Percentiles rank a stretch among this genome's conserved stretches.
Conservation (phyloP, 768 basidiomycete genomes). For the Cystofilobasidium macerans region DNA sequence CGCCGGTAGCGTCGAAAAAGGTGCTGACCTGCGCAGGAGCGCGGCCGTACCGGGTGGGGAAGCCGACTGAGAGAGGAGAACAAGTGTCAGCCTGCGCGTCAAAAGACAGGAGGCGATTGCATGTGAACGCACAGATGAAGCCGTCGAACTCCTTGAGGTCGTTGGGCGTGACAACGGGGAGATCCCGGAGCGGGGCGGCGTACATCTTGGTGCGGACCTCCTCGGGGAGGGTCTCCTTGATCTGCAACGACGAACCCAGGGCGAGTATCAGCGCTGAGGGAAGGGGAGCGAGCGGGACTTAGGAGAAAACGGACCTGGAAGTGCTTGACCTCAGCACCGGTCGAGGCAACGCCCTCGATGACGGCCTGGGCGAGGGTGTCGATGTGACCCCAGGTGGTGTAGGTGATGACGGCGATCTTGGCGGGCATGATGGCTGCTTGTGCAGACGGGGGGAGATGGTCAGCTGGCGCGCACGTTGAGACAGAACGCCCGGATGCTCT, state of each 20-base stretch:
- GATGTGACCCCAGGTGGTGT: slow-evolving; percentile 21
- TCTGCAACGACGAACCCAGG: no score
- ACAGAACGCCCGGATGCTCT: no score
- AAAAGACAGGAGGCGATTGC: not conserved
- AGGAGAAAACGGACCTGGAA: no score
- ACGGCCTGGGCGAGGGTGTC: slow-evolving; percentile 12
- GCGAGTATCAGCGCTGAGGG: no score
- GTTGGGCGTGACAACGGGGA: slow-evolving; percentile 11
- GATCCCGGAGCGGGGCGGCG: slow-evolving; percentile 17
- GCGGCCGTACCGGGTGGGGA: slow-evolving; percentile 24
- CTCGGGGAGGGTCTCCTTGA: slow-evolving; percentile 26
- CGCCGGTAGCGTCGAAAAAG: slow-evolving; percentile 12
- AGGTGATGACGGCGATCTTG: slow-evolving; percentile 16
- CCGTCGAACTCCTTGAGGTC: slow-evolving; percentile 20
- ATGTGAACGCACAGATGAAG: not conserved
- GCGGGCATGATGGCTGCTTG: not conserved
- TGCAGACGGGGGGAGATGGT: no score
- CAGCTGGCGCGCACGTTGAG: no score
- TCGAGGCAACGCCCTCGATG: not conserved
- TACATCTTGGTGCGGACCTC: slow-evolving; percentile 25
- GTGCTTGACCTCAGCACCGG: slow-evolving; percentile 4
- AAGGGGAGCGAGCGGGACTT: no score
- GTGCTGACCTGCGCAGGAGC: slow-evolving; percentile 21
- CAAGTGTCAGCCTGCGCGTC: not conserved
- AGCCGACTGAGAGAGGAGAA: not conserved